These are phyloP conservation scores for Colletotrichum musae DNA, from an alignment of 2,329 filamentous ascomycete genomes.

Conservation along the genomic window DNA sequence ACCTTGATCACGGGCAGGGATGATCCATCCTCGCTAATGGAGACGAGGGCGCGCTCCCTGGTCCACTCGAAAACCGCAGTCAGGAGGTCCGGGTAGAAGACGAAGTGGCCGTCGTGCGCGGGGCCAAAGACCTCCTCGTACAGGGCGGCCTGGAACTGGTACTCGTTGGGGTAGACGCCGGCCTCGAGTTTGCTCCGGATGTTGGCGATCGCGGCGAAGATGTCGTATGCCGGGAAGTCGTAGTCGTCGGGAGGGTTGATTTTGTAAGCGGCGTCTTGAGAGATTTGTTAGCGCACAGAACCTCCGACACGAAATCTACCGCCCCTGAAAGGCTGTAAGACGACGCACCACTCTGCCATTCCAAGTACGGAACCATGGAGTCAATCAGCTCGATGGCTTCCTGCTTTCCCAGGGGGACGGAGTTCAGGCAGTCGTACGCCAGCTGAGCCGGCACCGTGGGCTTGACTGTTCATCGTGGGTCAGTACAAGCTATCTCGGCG, in stretches of 20 bases:
- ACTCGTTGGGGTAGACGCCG: slow-evolving; percentile 55
- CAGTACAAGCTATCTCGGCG: not conserved
- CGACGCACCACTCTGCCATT: slow-evolving; percentile 56
- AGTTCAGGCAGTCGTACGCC: slow-evolving; percentile 58
- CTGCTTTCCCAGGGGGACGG: slow-evolving; percentile 56
- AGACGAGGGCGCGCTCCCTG: slow-evolving; percentile 57
- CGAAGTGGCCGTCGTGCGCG: slow-evolving; percentile 59
- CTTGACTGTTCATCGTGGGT: not conserved
- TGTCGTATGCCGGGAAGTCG: slow-evolving; percentile 58
- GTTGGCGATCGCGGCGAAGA: slow-evolving; percentile 52
- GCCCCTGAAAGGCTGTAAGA: not conserved
- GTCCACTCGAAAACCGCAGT: slow-evolving; percentile 54
- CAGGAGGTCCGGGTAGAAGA: slow-evolving; percentile 57
- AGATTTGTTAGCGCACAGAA: no score
- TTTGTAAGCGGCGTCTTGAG: slow-evolving; percentile 57
- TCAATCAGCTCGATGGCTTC: slow-evolving; percentile 56
- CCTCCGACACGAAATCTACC: no score
- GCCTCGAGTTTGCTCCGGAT: slow-evolving; percentile 50
- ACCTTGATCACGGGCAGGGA: slow-evolving; percentile 63
- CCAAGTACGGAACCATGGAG: slow-evolving; percentile 56
- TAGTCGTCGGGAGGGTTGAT: slow-evolving; percentile 67
- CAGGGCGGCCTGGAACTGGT: slow-evolving; percentile 57
- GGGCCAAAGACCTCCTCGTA: slow-evolving; percentile 55
- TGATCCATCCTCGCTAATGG: slow-evolving; percentile 53
- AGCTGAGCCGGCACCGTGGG: slow-evolving; percentile 51